phyloP scores from a whole-genome alignment of 306 rosid species.

The apple (Malus domestica) region ASM211411v1 NC_041793.1:7009001-7009500 shows the following conservation, averaged over 20 bases:
- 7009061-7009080: too few species aligned
- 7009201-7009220: background rate
- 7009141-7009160: too few species aligned
- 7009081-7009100: too few species aligned
- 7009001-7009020: too few species aligned
- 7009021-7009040: too few species aligned
- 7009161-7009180: background rate
- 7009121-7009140: too few species aligned
- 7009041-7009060: too few species aligned
- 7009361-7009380: conserved; percentile 69
- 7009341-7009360: conserved; percentile 36
- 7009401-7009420: conserved; percentile 35
- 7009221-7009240: background rate
- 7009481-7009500: conserved; percentile 29
- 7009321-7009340: conserved; percentile 9
- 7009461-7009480: conserved; percentile 13
- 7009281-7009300: conserved; percentile 32
- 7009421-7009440: background rate
- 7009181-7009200: background rate
- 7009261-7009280: background rate
- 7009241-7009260: background rate
- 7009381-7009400: conserved; percentile 63
- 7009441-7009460: conserved; percentile 5
- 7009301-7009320: conserved; percentile 83
- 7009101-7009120: too few species aligned